Conservation (phyloP, 192 early-diverging fungal species). For the Bifiguratus adelaidae region DNA sequence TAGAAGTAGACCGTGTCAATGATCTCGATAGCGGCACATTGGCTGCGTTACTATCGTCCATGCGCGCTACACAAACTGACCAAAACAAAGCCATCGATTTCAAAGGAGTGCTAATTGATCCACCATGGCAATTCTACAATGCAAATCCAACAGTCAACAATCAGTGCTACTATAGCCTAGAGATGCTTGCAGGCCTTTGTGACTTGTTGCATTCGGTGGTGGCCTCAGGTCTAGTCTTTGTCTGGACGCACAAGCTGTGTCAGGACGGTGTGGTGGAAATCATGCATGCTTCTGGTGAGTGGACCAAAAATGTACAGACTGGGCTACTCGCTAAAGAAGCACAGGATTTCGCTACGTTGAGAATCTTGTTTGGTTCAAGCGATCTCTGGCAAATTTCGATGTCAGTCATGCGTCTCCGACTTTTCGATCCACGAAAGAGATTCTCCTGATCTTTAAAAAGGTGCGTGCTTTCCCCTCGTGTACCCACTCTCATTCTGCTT, state of each 20-base stretch:
- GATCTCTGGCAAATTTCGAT: constrained; percentile 27
- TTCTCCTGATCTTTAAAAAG: constrained; percentile 45
- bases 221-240: constrained; percentile 27
- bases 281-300: constrained; percentile 36
- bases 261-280: constrained; percentile 38
- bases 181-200: constrained; percentile 15
- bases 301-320: not conserved
- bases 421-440: constrained; percentile 41
- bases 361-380: constrained; percentile 50
- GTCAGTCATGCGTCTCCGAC: constrained; percentile 33
- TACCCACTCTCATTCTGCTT: not conserved
- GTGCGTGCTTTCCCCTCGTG: constrained; percentile 2
- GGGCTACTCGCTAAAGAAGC: not conserved
- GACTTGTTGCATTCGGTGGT: not conserved
- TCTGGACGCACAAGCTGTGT: constrained; percentile 47
- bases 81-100: constrained; percentile 6
- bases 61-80: not conserved
- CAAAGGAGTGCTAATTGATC: constrained; percentile 43
- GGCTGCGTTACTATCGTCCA: not conserved
- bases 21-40: too few relatives aligned
- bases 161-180: constrained; percentile 16
- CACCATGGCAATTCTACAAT: constrained; percentile 44
- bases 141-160: constrained; percentile 35
- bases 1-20: too few relatives aligned
- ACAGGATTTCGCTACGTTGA: constrained; percentile 46